Evolutionary conservation across 2,329 filamentous ascomycete species (phyloP).

Genomic region (Venturia aucupariae): DNA sequence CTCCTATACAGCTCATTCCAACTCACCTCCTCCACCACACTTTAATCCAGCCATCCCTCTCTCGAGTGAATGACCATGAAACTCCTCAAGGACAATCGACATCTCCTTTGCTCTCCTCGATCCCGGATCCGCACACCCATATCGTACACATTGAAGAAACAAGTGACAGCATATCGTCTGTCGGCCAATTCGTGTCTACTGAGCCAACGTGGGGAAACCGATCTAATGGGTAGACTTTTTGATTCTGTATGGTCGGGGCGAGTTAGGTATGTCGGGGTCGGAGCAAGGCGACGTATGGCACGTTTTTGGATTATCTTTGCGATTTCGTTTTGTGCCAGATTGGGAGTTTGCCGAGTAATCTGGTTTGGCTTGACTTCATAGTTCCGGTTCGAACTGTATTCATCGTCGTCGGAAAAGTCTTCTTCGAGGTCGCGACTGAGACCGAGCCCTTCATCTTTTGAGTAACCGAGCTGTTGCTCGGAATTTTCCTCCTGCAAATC

Average conservation of each 20-base stretch:
- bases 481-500: background rate
- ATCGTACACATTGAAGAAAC: background rate
- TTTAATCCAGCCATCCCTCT: background rate
- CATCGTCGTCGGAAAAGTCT: background rate
- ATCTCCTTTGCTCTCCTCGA: background rate
- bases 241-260: background rate
- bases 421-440: background rate
- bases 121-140: background rate
- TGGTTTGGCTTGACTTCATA: background rate
- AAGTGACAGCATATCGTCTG: background rate
- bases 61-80: background rate
- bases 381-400: background rate
- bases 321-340: background rate
- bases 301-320: background rate
- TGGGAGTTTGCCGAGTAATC: background rate
- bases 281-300: background rate
- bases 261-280: background rate
- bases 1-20: no score
- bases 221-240: background rate
- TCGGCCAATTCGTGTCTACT: background rate
- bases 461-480: background rate
- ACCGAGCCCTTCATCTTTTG: background rate
- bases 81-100: background rate
- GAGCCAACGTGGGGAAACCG: background rate
- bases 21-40: background rate